A percentile compares a stretch with the other conserved stretches of the same genome.
phyloP scores from a whole-genome alignment of 2,329 filamentous ascomycete species.

The Parafenestella ontariensis region DNA sequence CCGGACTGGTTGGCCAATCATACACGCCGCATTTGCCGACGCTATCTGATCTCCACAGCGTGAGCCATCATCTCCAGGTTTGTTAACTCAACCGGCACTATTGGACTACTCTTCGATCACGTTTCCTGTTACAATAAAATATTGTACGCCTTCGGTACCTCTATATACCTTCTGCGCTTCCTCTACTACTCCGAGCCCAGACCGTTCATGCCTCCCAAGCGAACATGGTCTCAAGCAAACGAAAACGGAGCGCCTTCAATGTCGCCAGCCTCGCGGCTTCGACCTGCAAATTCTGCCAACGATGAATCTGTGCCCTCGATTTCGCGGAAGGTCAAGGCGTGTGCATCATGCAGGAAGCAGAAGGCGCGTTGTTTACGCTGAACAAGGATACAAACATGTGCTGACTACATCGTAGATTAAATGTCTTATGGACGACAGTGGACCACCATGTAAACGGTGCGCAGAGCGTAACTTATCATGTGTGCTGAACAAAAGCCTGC shows the following conservation, averaged over 20 bases:
- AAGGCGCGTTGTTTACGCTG: slow-evolving; percentile 42
- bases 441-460: slow-evolving; percentile 59
- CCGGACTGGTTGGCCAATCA: neutral
- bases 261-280: slow-evolving; percentile 16
- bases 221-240: slow-evolving; percentile 32
- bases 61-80: no score
- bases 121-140: no score
- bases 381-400: neutral
- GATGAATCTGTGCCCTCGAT: slow-evolving; percentile 28
- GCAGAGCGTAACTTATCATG: slow-evolving; percentile 59
- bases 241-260: slow-evolving; percentile 14
- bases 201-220: slow-evolving; percentile 27
- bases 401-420: slow-evolving; percentile 49
- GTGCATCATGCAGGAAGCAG: slow-evolving; percentile 61
- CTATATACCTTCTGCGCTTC: neutral
- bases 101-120: neutral
- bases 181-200: neutral
- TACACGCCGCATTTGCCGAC: neutral
- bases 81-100: neutral
- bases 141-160: no score
- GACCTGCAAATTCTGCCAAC: slow-evolving; percentile 12
- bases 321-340: slow-evolving; percentile 52
- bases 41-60: neutral
- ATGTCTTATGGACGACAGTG: slow-evolving; percentile 60
- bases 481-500: slow-evolving; percentile 60